Percentiles rank a stretch among this genome's conserved stretches.
Evolutionary conservation across 176 grass and related monocot species (phyloP).

Genomic region (Alopecurus myosuroides): DNA sequence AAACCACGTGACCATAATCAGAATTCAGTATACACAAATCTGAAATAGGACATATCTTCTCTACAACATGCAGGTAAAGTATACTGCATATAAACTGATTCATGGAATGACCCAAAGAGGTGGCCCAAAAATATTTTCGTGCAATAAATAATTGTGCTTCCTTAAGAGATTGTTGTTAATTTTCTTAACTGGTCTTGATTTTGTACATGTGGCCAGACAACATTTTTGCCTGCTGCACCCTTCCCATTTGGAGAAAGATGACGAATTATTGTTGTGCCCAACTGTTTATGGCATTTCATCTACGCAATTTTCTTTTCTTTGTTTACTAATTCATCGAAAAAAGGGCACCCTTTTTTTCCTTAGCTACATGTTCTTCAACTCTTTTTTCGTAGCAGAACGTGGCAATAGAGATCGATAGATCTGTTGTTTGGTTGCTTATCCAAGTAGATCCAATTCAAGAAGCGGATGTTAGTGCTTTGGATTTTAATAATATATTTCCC

Average conservation of each 20-base stretch:
- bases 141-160: no score
- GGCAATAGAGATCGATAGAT: not conserved
- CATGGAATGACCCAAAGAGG: no score
- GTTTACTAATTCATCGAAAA: no score
- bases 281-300: not conserved
- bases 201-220: not conserved
- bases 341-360: not conserved
- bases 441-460: not conserved
- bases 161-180: no score
- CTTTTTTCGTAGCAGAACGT: not conserved
- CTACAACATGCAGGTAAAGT: no score
- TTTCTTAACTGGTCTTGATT: not conserved
- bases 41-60: no score
- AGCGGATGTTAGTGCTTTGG: not conserved
- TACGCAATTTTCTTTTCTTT: no score
- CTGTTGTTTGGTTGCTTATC: not conserved
- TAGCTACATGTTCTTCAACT: not conserved
- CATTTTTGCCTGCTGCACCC: not conserved
- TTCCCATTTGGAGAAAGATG: not conserved
- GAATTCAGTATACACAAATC: no score
- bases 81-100: no score
- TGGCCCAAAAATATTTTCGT: no score
- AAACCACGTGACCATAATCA: no score
- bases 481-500: no score
- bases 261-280: not conserved